phyloP scores from a whole-genome alignment of 371 early-diverging fungal genomes.

The Mucor velutinosus region DNA sequence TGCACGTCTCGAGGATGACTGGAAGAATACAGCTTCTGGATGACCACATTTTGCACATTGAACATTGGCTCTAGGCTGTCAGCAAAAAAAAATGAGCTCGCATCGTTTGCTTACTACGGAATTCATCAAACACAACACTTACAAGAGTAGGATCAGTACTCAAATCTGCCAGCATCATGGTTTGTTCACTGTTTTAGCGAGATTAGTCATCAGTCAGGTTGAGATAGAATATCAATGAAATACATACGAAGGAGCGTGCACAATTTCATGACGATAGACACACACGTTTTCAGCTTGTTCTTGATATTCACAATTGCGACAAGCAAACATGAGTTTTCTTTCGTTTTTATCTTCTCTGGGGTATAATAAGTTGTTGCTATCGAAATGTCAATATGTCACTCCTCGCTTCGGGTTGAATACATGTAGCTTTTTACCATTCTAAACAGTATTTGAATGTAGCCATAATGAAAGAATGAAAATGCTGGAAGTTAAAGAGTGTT shows the following conservation, averaged over 20 bases:
- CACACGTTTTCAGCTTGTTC: constrained; percentile 83
- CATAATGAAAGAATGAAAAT: constrained; percentile 38
- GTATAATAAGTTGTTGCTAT: constrained; percentile 94
- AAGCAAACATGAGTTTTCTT: constrained; percentile 81
- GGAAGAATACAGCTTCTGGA: constrained; percentile 88
- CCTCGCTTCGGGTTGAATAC: neutral
- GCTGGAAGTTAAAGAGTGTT: neutral
- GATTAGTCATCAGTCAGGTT: neutral
- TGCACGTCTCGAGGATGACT: constrained; percentile 79
- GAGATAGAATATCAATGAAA: neutral
- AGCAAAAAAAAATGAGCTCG: too few species aligned
- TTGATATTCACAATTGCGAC: constrained; percentile 91
- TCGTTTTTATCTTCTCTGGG: constrained; percentile 86
- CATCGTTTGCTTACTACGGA: neutral
- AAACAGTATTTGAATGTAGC: constrained; percentile 74
- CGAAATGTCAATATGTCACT: neutral
- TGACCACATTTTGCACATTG: constrained; percentile 77
- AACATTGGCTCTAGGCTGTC: constrained; percentile 68
- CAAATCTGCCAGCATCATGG: constrained; percentile 76
- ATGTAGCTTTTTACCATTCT: constrained; percentile 58
- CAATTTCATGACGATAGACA: constrained; percentile 87
- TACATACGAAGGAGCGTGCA: constrained; percentile 75
- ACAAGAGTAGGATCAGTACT: constrained; percentile 81
- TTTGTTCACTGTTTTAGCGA: constrained; percentile 65
- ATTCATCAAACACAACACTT: constrained; percentile 14